These are phyloP conservation scores for Schizosaccharomyces octosporus DNA, from an alignment of 805 yeast species.

Conservation along the genomic window DNA sequence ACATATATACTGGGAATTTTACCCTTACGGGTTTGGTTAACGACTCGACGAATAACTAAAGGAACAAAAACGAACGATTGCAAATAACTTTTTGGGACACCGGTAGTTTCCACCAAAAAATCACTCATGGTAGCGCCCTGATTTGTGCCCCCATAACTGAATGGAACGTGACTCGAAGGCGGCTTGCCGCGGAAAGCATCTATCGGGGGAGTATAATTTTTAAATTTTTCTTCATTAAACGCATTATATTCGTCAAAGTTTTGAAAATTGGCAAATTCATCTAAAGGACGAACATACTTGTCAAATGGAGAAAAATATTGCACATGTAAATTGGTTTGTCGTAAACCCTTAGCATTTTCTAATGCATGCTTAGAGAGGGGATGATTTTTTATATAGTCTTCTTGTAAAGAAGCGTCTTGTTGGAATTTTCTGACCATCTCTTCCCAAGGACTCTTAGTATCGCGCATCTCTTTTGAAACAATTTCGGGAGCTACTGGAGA, in stretches of 20 bases:
- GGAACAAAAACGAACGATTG: neutral
- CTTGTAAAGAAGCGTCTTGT: neutral
- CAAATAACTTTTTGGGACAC: neutral
- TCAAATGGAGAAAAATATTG: neutral
- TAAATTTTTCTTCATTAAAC: neutral
- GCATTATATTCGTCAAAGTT: too few relatives aligned
- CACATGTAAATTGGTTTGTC: neutral
- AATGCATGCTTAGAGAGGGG: neutral
- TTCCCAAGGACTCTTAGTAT: too few relatives aligned
- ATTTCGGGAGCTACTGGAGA: too few relatives aligned
- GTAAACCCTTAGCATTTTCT: neutral
- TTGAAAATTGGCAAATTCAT: neutral
- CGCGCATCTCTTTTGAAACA: too few relatives aligned
- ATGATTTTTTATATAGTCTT: neutral
- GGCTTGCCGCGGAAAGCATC: neutral
- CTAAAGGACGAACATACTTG: neutral
- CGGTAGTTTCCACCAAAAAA: neutral
- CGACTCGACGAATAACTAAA: slow-evolving; percentile 33
- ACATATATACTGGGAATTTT: slow-evolving; percentile 64
- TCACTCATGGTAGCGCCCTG: neutral
- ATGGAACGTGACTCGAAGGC: neutral
- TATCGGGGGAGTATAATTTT: neutral
- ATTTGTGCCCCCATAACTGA: neutral
- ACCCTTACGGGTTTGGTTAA: slow-evolving; percentile 81
- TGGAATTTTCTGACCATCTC: neutral